phyloP scores from a whole-genome alignment of 108 stramenopile genomes.

The Nitzschia palea region DNA sequence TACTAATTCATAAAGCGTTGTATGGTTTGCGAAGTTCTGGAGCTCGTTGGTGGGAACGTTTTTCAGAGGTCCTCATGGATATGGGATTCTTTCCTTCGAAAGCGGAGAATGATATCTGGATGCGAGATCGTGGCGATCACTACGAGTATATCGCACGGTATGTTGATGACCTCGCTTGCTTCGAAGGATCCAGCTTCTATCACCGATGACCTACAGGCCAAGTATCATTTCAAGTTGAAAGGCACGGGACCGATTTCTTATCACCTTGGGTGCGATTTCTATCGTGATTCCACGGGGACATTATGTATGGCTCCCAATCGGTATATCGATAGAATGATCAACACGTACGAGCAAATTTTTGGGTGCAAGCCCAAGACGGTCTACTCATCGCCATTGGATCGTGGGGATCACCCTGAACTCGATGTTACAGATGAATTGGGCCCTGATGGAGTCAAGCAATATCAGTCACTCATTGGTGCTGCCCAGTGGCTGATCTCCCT shows the following conservation, averaged over 20 bases:
- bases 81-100: constrained; percentile 29
- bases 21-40: constrained; percentile 36
- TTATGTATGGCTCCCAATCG: constrained; percentile 18
- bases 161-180: constrained; percentile 34
- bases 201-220: neutral
- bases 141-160: constrained; percentile 34
- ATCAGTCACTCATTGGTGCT: constrained; percentile 20
- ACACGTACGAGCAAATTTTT: constrained; percentile 22
- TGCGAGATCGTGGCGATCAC: constrained; percentile 17
- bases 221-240: constrained; percentile 38
- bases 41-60: constrained; percentile 4
- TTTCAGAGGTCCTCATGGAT: constrained; percentile 11
- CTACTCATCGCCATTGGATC: constrained; percentile 6
- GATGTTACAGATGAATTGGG: neutral
- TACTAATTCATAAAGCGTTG: constrained; percentile 31
- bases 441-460: constrained; percentile 1
- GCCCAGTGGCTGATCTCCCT: constrained; percentile 33
- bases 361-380: constrained; percentile 23
- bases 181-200: constrained; percentile 22
- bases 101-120: constrained; percentile 39
- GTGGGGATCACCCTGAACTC: constrained; percentile 15
- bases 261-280: constrained; percentile 39
- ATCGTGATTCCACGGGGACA: constrained; percentile 28
- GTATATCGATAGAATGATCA: constrained; percentile 37
- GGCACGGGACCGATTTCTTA: constrained; percentile 14